Base-by-base conservation (phyloP, 1,139 yeast species). In the Yamadazyma taylorii region DNA sequence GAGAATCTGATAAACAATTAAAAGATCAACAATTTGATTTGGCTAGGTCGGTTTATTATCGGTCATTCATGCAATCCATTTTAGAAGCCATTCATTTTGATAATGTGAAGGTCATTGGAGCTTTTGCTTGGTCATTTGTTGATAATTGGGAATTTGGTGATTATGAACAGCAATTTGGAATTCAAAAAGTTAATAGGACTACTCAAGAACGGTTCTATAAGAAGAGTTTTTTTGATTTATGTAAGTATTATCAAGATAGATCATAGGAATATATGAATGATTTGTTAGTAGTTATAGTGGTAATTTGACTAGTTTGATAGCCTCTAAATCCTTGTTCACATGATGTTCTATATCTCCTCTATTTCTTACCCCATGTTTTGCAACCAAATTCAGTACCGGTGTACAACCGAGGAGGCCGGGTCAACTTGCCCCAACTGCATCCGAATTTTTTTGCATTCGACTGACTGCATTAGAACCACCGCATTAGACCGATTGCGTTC, bases 91-190 rank as follows among this genome's bases (percentile, higher is more conserved):
- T 49, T 26, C 41, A 59, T 29, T 45, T 44, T 24, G 66, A 61
- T 39, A 44, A 46, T 3, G 63, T 63, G 9, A 44, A 60, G n/a
- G 49, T 64, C 16, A 47, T 52, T 14, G 66, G 67, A 3, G 59
- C 63, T 2, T 52, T 61, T 33, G 65, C 64, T 2, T 64, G 70
- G 70, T 52, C 65, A 11, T 53, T 56, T 40, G 55, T 56, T 25
- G 70, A 64, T 44, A 31, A 23, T 15, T 52, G 62, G 47, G 68
- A 63, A 39, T 65, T 66, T 55, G 57, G 66, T 27, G 58, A 56
- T 34, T 63, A 63, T 25, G 43, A 33, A 2, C 55, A 55, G 16
- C 56, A 63, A 30, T 64, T 61, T 45, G 70, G 70, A 13, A 37
- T 64, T 13, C 68, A 63, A 43, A 56, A 53, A 15, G 65, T 65